Base-by-base conservation (phyloP, 441 rosid species). In the Dalechampia spathulata region DNA sequence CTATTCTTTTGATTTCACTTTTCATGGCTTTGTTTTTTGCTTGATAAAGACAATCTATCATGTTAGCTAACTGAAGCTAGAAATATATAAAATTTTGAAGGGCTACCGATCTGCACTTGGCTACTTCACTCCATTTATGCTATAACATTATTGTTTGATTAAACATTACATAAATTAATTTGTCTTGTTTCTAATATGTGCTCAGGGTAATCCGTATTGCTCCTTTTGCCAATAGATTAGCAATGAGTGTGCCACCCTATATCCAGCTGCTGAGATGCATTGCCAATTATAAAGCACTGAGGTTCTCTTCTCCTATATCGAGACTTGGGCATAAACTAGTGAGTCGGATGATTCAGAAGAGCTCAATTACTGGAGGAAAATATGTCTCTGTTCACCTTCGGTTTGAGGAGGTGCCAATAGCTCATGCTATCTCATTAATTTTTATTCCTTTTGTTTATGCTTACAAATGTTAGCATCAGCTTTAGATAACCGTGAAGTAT, bases 201-300 rank as follows among this genome's bases (percentile, higher is more conserved):
- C 40, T 28, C 69, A 92, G 98, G 79, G 94, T 86, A 60, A 72
- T 92, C 57, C 87, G 85, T 39, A 70, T 92, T 41, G 70, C 90
- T 13, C 95, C 98, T 1, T 92, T 92, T 63, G 96, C 98, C 41
- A 88, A 92, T 73, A 80, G 98, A 81, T 69, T 92, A 77, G 82
- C 96, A 15, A 88, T 92, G 98, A 74, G 78, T 66, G 86, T 86
- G 39, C 96, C 96, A 2, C 73, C 91, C 39, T 85, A 79, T 61
- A 78, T 88, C 66, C 98, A 92, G 69, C 70, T 80, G 51, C 73
- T 88, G 44, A 83, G 98, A 64, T 92, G 98, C 85, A 72, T 86
- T 52, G 78, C 94, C 42, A 92, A 92, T 70, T 88, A 82, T 71
- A 80, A 73, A 72, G 96, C 98, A 22, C 58, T 92, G 71, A 80